Conservation (phyloP, 768 basidiomycete species). For the Phanerochaete sordida region DNA sequence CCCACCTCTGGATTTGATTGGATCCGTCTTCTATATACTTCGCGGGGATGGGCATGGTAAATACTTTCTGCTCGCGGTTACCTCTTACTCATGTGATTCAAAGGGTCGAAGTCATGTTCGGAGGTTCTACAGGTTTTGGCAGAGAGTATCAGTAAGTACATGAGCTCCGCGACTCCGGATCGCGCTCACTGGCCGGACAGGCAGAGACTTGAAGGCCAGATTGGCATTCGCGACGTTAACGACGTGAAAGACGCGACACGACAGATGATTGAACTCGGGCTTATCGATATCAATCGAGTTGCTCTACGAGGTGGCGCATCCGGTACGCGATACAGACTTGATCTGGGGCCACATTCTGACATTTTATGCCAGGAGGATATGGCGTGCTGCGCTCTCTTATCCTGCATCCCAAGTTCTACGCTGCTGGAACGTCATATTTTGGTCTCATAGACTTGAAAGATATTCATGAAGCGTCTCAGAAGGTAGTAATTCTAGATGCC, state of each 20-base stretch:
- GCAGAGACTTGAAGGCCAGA: neutral
- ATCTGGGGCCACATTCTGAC: neutral
- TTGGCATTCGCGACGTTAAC: neutral
- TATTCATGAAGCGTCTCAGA: neutral
- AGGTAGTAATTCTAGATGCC: neutral
- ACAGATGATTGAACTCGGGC: neutral
- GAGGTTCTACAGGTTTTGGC: neutral
- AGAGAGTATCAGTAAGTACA: neutral
- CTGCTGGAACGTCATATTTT: neutral
- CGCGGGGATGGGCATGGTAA: constrained; percentile 1
- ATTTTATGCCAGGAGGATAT: neutral
- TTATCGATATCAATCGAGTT: neutral
- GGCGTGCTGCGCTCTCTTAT: neutral
- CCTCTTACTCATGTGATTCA: neutral
- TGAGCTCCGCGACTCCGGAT: neutral
- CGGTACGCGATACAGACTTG: neutral
- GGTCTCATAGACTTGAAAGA: neutral
- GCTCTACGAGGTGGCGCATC: neutral
- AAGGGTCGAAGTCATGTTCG: constrained; percentile 1
- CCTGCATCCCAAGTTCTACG: neutral
- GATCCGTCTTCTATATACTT: neutral
- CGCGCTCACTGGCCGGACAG: neutral
- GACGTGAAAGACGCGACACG: neutral
- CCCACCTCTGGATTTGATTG: neutral
- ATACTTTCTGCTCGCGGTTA: neutral